Base-by-base conservation (phyloP, 108 stramenopile species). In the Nitzschia sp. region DNA sequence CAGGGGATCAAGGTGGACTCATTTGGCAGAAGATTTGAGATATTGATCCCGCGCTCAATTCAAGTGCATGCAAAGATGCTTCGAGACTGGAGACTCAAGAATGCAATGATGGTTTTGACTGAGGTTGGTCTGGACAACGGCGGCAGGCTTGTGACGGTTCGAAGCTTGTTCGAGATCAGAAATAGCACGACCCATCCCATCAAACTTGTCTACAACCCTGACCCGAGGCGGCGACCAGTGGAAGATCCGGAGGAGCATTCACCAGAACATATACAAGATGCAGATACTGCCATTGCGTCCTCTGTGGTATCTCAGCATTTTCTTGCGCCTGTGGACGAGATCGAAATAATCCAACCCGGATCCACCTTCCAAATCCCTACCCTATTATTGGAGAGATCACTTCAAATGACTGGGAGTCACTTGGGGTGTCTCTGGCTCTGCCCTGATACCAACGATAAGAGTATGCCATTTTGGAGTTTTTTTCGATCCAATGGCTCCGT, bases 81-180 rank as follows among this genome's bases (percentile, higher is more conserved):
- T 25, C 50, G 69, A 19, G 96, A 97, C 44, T 94, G 94, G 92
- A 62, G 91, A 46, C 52, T 97, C 19, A 58, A 68, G 36, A 94
- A 96, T 68, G 87, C 93, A 17, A 69, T 97, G 66, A 75, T 86
- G 54, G 32, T 98, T 3, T 67, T 98, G 29, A 80, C 93, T 3
- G 96, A 97, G 57, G 93, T 98, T 33, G 78, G 82, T 8, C 84
- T 87, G 17, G 82, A 94, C 22, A 90, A 93, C 68, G 95, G 97
- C 2, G 96, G 97, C 21, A 74, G 97, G 45, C 85, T 91, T 59
- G 59, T 96, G 21, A 81, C 89, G 25, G 81, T 94, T 0, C 71
- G 79, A 13, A 91, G 88, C 36, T 75, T 86, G 16, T 96, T 97
- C 73, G 78, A 87, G 58, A 52, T 97, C 13, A 54, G 82, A 28